phyloP scores from a whole-genome alignment of 257 asterid species.

The Osmanthus fragrans region DNA sequence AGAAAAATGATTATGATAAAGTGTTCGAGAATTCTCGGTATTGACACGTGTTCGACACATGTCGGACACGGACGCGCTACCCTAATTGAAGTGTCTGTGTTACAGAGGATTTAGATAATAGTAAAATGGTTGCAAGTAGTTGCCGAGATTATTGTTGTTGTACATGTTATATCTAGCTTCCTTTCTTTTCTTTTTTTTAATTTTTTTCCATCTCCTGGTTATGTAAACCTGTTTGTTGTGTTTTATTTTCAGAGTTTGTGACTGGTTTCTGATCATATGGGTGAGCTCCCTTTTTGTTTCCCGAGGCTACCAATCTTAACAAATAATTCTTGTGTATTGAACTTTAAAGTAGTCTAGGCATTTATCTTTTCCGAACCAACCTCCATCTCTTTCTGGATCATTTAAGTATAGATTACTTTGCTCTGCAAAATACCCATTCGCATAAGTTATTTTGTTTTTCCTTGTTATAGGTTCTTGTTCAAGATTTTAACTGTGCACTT shows the following conservation, averaged over 20 bases:
- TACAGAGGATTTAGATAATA: neutral
- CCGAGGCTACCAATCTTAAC: constrained; percentile 7
- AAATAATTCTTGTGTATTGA: constrained; percentile 7
- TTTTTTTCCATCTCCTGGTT: neutral
- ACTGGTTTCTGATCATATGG: constrained; percentile 1
- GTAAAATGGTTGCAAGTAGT: neutral
- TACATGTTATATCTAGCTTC: neutral
- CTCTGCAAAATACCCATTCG: constrained; percentile 7
- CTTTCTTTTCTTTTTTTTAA: too few species aligned
- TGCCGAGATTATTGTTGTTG: neutral
- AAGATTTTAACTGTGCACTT: constrained; percentile 96
- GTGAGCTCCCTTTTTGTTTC: constrained; percentile 13
- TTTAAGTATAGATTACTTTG: constrained; percentile 5
- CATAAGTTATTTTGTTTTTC: constrained; percentile 20
- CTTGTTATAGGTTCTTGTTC: constrained; percentile 70
- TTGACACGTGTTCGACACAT: too few species aligned
- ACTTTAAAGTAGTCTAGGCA: constrained; percentile 14
- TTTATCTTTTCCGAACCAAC: neutral
- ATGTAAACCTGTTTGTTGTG: neutral
- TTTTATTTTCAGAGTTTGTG: neutral
- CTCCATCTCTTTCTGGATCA: neutral
- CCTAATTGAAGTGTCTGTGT: too few species aligned
- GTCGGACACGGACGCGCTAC: too few species aligned
- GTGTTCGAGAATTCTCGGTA: too few species aligned
- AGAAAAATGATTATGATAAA: too few species aligned